phyloP scores from a whole-genome alignment of 352 stramenopile genomes.

The Globisporangium abappressorium region DNA sequence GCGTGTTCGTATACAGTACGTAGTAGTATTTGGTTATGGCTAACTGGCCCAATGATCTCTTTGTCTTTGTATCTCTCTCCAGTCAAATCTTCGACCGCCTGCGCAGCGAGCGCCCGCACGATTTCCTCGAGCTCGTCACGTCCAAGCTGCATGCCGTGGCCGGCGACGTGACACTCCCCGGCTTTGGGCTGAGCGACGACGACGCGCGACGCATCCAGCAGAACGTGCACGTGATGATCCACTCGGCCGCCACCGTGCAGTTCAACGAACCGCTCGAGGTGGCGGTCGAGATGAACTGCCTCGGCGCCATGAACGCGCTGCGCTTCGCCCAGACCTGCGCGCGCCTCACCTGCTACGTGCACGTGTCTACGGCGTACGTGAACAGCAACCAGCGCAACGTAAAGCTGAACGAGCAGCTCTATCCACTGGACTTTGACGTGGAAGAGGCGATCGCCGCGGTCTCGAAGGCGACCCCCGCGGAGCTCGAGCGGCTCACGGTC shows the following conservation, averaged over 20 bases:
- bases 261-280: constrained; percentile 88
- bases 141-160: constrained; percentile 62
- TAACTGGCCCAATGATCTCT: too few species aligned
- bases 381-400: constrained; percentile 76
- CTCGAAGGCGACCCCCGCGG: constrained; percentile 40
- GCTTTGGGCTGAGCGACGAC: constrained; percentile 47
- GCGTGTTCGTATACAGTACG: too few species aligned
- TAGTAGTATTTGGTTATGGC: too few species aligned
- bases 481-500: constrained; percentile 62
- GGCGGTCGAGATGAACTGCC: constrained; percentile 83
- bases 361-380: constrained; percentile 85
- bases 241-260: constrained; percentile 84
- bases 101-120: constrained; percentile 28
- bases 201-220: constrained; percentile 45
- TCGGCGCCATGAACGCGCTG: constrained; percentile 62
- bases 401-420: constrained; percentile 62
- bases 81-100: constrained; percentile 73
- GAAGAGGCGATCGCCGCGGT: constrained; percentile 63
- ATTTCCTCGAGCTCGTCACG: constrained; percentile 47
- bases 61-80: too few species aligned
- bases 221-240: constrained; percentile 66
- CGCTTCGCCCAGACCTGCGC: constrained; percentile 59
- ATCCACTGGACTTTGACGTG: constrained; percentile 84
- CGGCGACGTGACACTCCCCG: constrained; percentile 65
- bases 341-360: constrained; percentile 55